Conservation (phyloP, 257 asterid genomes). For the Fraxinus anomala region DNA sequence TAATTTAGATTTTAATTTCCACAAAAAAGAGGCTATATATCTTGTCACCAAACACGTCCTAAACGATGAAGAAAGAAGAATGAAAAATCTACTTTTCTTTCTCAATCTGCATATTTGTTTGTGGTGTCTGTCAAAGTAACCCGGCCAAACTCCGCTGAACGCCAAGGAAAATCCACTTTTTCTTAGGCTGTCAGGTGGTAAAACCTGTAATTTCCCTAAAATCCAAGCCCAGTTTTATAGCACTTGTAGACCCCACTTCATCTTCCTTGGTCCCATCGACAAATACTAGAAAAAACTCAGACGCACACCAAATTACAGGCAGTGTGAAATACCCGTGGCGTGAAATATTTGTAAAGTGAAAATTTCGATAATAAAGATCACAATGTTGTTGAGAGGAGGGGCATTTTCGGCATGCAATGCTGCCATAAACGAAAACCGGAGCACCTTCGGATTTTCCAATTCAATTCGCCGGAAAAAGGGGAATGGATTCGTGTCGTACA, state of each 20-base stretch:
- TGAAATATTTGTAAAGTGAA: constrained; percentile 15
- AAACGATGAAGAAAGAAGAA: background rate
- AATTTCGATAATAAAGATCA: constrained; percentile 13
- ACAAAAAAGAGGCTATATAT: no score
- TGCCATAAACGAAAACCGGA: constrained; percentile 28
- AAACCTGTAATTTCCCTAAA: constrained; percentile 3
- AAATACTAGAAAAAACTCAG: constrained; percentile 24
- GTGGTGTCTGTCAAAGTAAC: constrained; percentile 14
- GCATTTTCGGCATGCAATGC: constrained; percentile 47
- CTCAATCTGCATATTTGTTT: constrained; percentile 22
- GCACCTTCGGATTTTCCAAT: constrained; percentile 29
- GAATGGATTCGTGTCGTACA: constrained; percentile 15
- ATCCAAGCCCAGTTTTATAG: background rate
- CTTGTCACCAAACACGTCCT: background rate
- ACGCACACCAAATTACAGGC: constrained; percentile 15
- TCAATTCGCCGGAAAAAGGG: constrained; percentile 30
- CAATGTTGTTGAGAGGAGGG: constrained; percentile 49
- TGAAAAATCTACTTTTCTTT: constrained; percentile 5
- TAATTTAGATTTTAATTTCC: no score
- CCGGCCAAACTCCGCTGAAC: constrained; percentile 8
- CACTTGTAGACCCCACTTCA: background rate
- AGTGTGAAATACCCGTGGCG: constrained; percentile 26
- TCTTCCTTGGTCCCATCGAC: constrained; percentile 40
- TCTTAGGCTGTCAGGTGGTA: background rate
- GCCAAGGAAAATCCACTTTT: background rate